These are phyloP conservation scores for Hyaloscypha hepaticicola DNA, from an alignment of 495 filamentous ascomycete genomes.

Conservation along the genomic window DNA sequence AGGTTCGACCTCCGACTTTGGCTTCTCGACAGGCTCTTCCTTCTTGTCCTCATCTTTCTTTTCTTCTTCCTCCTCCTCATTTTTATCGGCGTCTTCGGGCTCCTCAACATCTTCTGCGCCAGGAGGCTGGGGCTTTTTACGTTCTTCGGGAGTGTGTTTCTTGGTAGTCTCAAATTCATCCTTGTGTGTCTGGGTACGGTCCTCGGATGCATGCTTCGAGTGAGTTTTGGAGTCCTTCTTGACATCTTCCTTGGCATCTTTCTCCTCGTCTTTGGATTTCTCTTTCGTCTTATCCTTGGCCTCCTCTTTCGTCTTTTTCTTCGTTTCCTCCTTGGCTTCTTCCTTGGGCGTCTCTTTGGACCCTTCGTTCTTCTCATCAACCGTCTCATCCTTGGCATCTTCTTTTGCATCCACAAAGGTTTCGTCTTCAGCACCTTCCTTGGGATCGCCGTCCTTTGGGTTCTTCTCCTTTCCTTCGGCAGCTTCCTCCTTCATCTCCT, in stretches of 20 bases:
- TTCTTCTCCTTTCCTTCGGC: slow-evolving; percentile 31
- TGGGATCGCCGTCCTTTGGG: slow-evolving; percentile 23
- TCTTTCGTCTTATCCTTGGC: slow-evolving; percentile 17
- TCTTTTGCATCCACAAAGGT: background rate
- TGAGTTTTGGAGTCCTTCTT: background rate
- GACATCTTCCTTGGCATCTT: background rate
- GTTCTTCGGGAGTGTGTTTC: background rate
- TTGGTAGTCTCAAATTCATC: background rate
- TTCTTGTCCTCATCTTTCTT: slow-evolving; percentile 2
- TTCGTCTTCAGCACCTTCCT: slow-evolving; percentile 22
- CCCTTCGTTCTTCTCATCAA: background rate
- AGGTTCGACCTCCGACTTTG: slow-evolving; percentile 33
- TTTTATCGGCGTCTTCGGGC: background rate
- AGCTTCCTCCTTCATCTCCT: slow-evolving; percentile 1
- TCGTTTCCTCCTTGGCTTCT: slow-evolving; percentile 17
- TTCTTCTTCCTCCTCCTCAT: background rate
- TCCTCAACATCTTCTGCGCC: slow-evolving; percentile 9
- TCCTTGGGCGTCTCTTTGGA: background rate
- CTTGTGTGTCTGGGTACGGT: background rate
- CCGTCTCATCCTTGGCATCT: slow-evolving; percentile 8
- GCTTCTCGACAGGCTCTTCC: slow-evolving; percentile 1
- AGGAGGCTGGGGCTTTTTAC: background rate
- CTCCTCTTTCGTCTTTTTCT: slow-evolving; percentile 8
- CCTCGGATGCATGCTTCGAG: background rate
- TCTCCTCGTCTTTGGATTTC: background rate